Percentiles rank a stretch among this genome's conserved stretches.
Conservation (phyloP, 495 filamentous ascomycete genomes). For the Umbilicaria muhlenbergii region DNA sequence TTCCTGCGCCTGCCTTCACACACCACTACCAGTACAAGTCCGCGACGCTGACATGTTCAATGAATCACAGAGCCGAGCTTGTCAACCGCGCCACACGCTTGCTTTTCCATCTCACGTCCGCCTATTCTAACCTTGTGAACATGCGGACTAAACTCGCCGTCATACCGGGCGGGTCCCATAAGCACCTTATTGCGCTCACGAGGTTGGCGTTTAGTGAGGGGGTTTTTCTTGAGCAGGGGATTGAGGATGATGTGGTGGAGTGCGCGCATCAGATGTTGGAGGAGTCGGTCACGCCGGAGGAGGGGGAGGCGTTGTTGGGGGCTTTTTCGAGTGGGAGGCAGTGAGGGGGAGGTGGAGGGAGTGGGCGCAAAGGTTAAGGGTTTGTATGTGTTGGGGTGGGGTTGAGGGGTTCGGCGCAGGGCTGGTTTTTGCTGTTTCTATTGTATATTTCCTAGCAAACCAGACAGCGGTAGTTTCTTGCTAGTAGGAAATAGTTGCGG, state of each 20-base stretch:
- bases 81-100: conserved; percentile 49
- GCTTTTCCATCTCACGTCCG: conserved; percentile 39
- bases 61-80: conserved; percentile 20
- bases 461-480: no score
- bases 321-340: conserved; percentile 34
- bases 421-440: no score
- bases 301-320: conserved; percentile 46
- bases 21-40: no score
- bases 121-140: conserved; percentile 31
- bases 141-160: conserved; percentile 40
- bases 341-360: conserved; percentile 11
- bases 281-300: conserved; percentile 49
- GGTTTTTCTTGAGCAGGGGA: conserved; percentile 42
- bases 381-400: no score
- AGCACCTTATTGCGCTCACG: conserved; percentile 48
- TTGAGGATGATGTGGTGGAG: conserved; percentile 51
- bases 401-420: conserved; percentile 2
- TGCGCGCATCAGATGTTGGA: conserved; percentile 50
- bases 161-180: conserved; percentile 44
- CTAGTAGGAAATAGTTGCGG: no score
- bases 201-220: conserved; percentile 53
- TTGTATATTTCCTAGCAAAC: no score
- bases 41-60: conserved; percentile 3
- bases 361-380: no score
- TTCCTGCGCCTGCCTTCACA: no score